Conservation (phyloP, 371 early-diverging fungal genomes). For the Mucor indicus region DNA sequence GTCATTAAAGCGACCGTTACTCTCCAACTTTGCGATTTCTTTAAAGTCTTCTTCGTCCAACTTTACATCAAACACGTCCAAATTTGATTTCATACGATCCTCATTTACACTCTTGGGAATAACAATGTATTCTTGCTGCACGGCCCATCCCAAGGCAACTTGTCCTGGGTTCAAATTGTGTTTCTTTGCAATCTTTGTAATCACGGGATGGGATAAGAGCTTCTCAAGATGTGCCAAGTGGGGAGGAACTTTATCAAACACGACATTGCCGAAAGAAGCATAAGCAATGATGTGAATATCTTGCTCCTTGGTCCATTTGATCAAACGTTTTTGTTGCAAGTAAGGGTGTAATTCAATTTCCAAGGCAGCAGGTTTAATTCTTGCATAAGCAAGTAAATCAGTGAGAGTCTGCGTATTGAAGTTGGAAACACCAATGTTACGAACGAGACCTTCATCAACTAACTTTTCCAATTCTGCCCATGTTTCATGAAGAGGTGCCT, state of each 20-base stretch:
- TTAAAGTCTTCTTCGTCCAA: slow-evolving; percentile 25
- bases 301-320: not conserved
- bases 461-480: slow-evolving; percentile 44
- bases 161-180: slow-evolving; percentile 9
- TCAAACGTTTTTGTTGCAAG: slow-evolving; percentile 13
- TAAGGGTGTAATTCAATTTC: slow-evolving; percentile 58
- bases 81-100: slow-evolving; percentile 47
- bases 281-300: slow-evolving; percentile 42
- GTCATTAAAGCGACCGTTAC: slow-evolving; percentile 37
- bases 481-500: slow-evolving; percentile 48
- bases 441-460: slow-evolving; percentile 34
- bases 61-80: slow-evolving; percentile 27
- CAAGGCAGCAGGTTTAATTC: slow-evolving; percentile 27
- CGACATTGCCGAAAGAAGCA: slow-evolving; percentile 3
- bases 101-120: slow-evolving; percentile 64
- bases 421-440: slow-evolving; percentile 65
- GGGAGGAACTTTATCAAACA: slow-evolving; percentile 33
- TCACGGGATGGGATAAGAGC: slow-evolving; percentile 30
- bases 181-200: slow-evolving; percentile 10
- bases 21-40: slow-evolving; percentile 23
- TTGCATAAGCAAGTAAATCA: slow-evolving; percentile 34
- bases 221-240: slow-evolving; percentile 33
- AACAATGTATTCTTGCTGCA: slow-evolving; percentile 54
- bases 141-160: slow-evolving; percentile 55
- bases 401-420: slow-evolving; percentile 36